phyloP scores from a whole-genome alignment of 73 alveolate genomes.

The Symbiodinium natans region DNA sequence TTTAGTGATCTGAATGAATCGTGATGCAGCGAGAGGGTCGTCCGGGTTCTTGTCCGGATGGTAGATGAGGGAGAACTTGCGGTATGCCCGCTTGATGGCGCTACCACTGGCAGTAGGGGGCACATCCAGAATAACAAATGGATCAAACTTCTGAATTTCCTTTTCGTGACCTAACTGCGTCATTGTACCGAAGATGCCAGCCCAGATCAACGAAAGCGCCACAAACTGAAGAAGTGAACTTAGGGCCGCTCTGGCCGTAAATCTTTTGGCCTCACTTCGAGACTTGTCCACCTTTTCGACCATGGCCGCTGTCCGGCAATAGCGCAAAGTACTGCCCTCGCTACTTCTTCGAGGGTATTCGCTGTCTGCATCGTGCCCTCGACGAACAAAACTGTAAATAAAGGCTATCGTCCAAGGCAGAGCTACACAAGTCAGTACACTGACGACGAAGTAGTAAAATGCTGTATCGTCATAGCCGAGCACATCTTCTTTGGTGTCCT shows the following conservation, averaged over 20 bases:
- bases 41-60: slow-evolving; percentile 98
- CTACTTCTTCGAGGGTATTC: slow-evolving; percentile 79
- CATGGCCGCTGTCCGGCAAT: slow-evolving; percentile 94
- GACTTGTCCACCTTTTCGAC: slow-evolving; percentile 82
- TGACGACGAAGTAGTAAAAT: slow-evolving; percentile 96
- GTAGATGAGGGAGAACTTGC: slow-evolving; percentile 95
- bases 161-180: slow-evolving; percentile 77
- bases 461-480: slow-evolving; percentile 97
- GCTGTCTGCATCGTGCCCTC: slow-evolving; percentile 73
- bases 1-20: slow-evolving; percentile 97
- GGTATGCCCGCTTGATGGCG: slow-evolving; percentile 95
- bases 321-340: slow-evolving; percentile 91
- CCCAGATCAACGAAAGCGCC: slow-evolving; percentile 37
- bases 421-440: slow-evolving; percentile 80
- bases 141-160: slow-evolving; percentile 94
- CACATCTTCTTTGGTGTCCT: slow-evolving; percentile 94
- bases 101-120: slow-evolving; percentile 40
- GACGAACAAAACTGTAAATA: slow-evolving; percentile 77
- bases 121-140: slow-evolving; percentile 95
- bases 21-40: slow-evolving; percentile 97
- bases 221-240: slow-evolving; percentile 28
- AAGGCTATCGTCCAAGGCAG: slow-evolving; percentile 82
- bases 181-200: slow-evolving; percentile 59
- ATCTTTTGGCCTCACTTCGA: slow-evolving; percentile 38
- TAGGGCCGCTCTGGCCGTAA: slow-evolving; percentile 43